Base-by-base conservation (phyloP, 495 filamentous ascomycete genomes). In the Oidiodendron maius region DNA sequence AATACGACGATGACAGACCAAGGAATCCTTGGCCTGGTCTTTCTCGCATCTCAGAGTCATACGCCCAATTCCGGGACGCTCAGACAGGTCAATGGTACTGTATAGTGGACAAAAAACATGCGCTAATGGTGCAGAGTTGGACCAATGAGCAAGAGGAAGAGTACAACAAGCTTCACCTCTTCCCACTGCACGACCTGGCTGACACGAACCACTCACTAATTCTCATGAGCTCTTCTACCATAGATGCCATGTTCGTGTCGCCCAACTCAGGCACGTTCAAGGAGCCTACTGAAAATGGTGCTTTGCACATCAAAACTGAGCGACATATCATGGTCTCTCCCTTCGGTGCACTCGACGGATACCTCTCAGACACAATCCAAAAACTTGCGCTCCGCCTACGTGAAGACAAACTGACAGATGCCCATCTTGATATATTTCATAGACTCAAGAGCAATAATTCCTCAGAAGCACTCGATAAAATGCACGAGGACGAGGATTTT, bases 11-110 rank as follows among this genome's bases (percentile, higher is more conserved):
- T 0, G 48, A 51, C n/a, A 40, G 30, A 4, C 44, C 37, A 20
- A 26, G 28, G 10, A 25, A 20, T 17, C 22, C 44, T 38, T 51
- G 48, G 48, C 40, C 30, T 2, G 48, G 48, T 20, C 4, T 51
- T 11, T 15, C 23, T 10, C 38, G 48, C 3, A 25, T 51, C 12
- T 21, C 48, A 20, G 48, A 51, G 28, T 16, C 38, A 0, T 37
- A 41, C n/a, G 38, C 45, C 8, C 11, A 25, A 13, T 44, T 51
- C 20, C 40, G 28, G 8, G 40, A 51, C 20, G 15, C 6, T 2
- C 17, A 15, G 3, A 16, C 4, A 15, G 48, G 40, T 6, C 13
- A 51, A 21, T 45, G 40, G 40, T 51, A 20, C n/a, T 15, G 25
- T 8, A 28, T 51, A 11, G 17, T 28, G 2, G 41, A 44, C 16